Evolutionary conservation across 441 rosid genomes (phyloP).

Genomic region (Erodium texanum): DNA sequence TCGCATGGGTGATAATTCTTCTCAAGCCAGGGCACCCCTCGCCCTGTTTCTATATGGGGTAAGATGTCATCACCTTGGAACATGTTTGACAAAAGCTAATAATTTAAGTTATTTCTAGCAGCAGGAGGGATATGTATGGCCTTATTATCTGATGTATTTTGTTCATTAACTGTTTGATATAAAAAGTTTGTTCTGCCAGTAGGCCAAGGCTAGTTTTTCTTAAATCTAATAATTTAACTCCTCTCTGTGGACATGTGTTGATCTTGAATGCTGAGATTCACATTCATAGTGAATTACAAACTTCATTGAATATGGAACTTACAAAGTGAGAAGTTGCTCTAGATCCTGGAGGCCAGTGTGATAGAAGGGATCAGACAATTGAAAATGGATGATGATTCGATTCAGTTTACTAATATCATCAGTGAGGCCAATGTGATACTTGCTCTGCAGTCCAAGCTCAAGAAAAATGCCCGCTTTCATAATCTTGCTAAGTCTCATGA

Average conservation of each 20-base stretch:
- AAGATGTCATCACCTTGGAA: conserved; percentile 21
- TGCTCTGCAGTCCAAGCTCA: conserved; percentile 25
- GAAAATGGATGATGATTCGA: conserved; percentile 37
- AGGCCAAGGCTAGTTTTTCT: not conserved
- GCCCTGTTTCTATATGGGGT: conserved; percentile 68
- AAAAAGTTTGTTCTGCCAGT: conserved; percentile 3
- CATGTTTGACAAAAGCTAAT: conserved; percentile 1
- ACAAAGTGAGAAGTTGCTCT: conserved; percentile 37
- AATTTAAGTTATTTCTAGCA: too few relatives aligned
- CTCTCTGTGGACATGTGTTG: not conserved
- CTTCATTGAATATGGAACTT: conserved; percentile 20
- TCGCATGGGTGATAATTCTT: conserved; percentile 27
- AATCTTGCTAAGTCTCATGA: conserved; percentile 57
- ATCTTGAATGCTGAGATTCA: conserved; percentile 1
- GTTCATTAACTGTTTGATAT: not conserved
- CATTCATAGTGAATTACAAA: conserved; percentile 10
- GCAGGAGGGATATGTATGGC: not conserved
- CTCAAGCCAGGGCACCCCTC: conserved; percentile 26
- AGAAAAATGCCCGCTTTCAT: conserved; percentile 42
- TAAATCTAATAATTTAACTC: not conserved
- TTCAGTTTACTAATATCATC: conserved; percentile 56
- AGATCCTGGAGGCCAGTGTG: conserved; percentile 65
- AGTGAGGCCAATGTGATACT: conserved; percentile 31
- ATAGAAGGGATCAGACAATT: conserved; percentile 61
- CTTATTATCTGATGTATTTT: conserved; percentile 2